Evolutionary conservation across 768 basidiomycete genomes (phyloP), one percentile per base, ranked within the genome.

Genomic region (Panellus pusillus): DNA sequence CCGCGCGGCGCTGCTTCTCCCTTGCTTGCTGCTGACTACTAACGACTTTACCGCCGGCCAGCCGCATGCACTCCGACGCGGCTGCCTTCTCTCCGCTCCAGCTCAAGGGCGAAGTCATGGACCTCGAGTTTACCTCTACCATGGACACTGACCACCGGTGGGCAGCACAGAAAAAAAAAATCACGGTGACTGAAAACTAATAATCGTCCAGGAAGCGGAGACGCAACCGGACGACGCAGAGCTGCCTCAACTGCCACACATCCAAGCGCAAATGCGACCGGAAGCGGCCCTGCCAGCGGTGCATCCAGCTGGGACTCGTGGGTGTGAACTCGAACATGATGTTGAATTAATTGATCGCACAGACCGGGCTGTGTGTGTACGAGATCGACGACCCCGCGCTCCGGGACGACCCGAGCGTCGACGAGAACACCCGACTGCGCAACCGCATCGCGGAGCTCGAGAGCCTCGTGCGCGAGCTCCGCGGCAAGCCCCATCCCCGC

Each of bases 231-330:
- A 94, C 93, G 43, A 94, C 92, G 2, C 89, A 94, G 75, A 91
- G 89, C 66, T 88, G 86, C 66, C 73, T 87, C 55, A 91, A 91
- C 65, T 96, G 93, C 74, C 93, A 96, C 72, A 93, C 92, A 41
- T 93, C 93, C 49, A 96, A 96, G 74, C 77, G 93, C 63, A 94
- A 94, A 91, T 96, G 93, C 66, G 93, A 96, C 72, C 79, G 93
- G 52, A 93, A 93, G 67, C 80, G 93, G 37, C 93, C 93, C 17
- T 96, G 93, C 71, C 86, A 89, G 63, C 78, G 92, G 45, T 95
- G 92, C 70, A 94, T 93, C 52, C 89, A 93, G 59, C 81, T 94
- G 18, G 91, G 92, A 50, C 72, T 95, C 69, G 92, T 92, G 73
- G 55, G 69, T 64, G 4, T 1, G n/a, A n/a, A n/a, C n/a, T n/a